phyloP scores from a whole-genome alignment of 2,329 filamentous ascomycete genomes.

The Ophiocordyceps camponoti-leonardi region DNA sequence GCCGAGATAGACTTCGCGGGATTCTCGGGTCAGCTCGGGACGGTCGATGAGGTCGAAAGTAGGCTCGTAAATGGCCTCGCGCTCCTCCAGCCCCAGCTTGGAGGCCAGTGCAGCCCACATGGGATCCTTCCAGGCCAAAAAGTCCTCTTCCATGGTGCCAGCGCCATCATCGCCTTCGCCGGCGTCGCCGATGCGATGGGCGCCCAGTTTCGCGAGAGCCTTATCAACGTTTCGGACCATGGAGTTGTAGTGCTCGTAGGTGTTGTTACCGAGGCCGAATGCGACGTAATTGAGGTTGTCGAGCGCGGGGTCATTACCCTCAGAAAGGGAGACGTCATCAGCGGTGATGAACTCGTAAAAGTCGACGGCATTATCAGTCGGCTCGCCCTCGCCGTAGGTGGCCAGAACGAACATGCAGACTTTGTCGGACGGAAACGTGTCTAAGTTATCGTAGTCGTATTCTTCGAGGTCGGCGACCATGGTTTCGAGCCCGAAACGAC shows the following conservation, averaged over 20 bases:
- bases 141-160: constrained; percentile 99
- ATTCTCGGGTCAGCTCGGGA: constrained; percentile 55
- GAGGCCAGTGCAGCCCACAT: constrained; percentile 85
- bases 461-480: constrained; percentile 98
- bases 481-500: constrained; percentile 86
- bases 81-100: constrained; percentile 80
- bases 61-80: constrained; percentile 90
- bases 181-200: constrained; percentile 65
- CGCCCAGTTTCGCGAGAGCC: constrained; percentile 66
- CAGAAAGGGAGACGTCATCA: constrained; percentile 68
- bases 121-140: constrained; percentile 95
- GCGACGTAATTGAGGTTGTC: constrained; percentile 79
- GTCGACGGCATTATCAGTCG: constrained; percentile 95
- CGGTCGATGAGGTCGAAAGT: constrained; percentile 70
- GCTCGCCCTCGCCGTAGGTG: constrained; percentile 96
- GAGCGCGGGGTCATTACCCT: constrained; percentile 56
- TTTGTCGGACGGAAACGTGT: constrained; percentile 77
- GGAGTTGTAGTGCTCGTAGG: constrained; percentile 97
- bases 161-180: constrained; percentile 96
- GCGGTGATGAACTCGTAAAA: constrained; percentile 91
- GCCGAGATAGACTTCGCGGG: constrained; percentile 75
- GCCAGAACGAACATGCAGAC: constrained; percentile 89
- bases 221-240: constrained; percentile 90
- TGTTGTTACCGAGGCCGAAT: constrained; percentile 97
- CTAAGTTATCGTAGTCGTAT: constrained; percentile 90